Evolutionary conservation across 1,284 basidiomycete genomes (phyloP), one percentile per base, ranked within the genome.

Genomic region (Pholiota adiposa): DNA sequence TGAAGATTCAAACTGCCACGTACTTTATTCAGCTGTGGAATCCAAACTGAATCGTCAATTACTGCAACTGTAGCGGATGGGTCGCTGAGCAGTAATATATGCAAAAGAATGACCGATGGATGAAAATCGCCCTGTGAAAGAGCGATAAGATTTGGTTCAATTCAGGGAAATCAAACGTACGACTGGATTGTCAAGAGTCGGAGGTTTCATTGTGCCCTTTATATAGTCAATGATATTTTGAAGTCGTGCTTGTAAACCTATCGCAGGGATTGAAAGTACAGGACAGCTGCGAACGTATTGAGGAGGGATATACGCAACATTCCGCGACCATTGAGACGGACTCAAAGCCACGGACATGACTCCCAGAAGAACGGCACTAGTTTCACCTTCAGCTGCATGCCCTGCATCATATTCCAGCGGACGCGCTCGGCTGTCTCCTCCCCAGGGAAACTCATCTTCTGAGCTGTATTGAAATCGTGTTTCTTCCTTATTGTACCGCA

Each of bases 301-400:
- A 12, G 44, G 44, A 21, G 44, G 44, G 27, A 48, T 48, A n/a
- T 48, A 48, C 7, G 44, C 44, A 48, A 48, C 44, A 48, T 48
- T n/a, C 14, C 23, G 44, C 2, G 2, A 19, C 44, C 44, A 48
- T n/a, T 48, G 18, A 12, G 3, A 8, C 14, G 44, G 44, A 19
- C 27, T 48, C n/a, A 48, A 19, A 21, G 44, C 44, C 2, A 48
- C 44, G 19, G 44, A 2, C 3, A 27, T 3, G 9, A 48, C 23
- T 2, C 12, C 21, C 16, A 48, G 19, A 21, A 48, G 19, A n/a
- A 48, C 44, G 8, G 44, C 44, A 6, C 44, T 23, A 8, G 9
- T 1, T 4, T 12, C 19, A 18, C 44, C 44, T 7, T 48, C 44
- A 9, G 44, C 6, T 12, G 8, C 3, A 19, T 29, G 3, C 1